phyloP scores from a whole-genome alignment of 192 early-diverging fungal genomes.

The Phlyctochytrium arcticum region DNA sequence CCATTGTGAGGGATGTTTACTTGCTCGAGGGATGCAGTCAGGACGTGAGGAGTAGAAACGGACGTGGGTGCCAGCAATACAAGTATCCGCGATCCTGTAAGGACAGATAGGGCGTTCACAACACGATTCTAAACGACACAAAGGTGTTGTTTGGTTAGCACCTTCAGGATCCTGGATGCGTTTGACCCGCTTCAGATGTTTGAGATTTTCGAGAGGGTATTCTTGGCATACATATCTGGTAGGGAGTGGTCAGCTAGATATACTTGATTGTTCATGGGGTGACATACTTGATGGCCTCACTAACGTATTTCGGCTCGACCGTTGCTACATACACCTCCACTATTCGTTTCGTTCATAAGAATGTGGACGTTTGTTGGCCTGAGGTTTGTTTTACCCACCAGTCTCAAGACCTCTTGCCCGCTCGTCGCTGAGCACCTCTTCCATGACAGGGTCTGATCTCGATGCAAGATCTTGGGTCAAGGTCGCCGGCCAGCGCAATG shows the following conservation, averaged over 20 bases:
- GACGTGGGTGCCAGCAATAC: constrained; percentile 8
- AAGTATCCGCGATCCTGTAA: neutral
- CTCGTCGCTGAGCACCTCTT: constrained; percentile 18
- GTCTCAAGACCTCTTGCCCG: constrained; percentile 10
- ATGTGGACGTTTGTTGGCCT: neutral
- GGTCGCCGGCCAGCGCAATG: too few species aligned
- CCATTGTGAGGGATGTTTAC: neutral
- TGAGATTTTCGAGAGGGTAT: constrained; percentile 12
- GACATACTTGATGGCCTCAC: constrained; percentile 23
- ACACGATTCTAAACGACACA: neutral
- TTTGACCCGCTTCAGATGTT: constrained; percentile 21
- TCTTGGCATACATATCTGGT: neutral
- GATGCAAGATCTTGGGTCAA: too few species aligned
- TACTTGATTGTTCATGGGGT: neutral
- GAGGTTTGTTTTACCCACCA: neutral
- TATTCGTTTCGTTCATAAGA: neutral
- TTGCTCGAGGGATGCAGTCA: neutral
- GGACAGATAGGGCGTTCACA: neutral
- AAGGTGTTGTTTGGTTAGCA: neutral
- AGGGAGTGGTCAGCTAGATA: neutral
- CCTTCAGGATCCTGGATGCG: neutral
- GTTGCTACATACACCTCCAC: constrained; percentile 11
- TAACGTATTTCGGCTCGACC: constrained; percentile 15
- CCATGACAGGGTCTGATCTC: too few species aligned
- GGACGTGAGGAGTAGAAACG: neutral